These are phyloP conservation scores for Bremia lactucae DNA, from an alignment of 352 stramenopile genomes.

Conservation along the genomic window DNA sequence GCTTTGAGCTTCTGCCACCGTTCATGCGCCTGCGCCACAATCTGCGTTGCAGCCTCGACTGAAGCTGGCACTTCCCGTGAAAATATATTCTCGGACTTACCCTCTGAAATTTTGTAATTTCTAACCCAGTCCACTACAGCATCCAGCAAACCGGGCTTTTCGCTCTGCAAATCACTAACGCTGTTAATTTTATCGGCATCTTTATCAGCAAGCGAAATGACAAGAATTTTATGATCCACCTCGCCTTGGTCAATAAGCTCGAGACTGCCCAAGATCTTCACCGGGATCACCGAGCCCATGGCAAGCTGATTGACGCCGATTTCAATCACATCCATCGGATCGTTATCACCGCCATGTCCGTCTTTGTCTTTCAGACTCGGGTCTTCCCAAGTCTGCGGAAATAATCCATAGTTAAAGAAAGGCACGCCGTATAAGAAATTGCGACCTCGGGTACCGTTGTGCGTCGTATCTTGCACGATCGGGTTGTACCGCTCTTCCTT, in stretches of 20 bases:
- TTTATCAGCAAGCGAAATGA: slow-evolving; percentile 84
- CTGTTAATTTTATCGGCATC: slow-evolving; percentile 78
- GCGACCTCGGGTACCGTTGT: slow-evolving; percentile 89
- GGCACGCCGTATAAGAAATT: slow-evolving; percentile 94
- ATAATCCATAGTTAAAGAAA: slow-evolving; percentile 98
- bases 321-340: slow-evolving; percentile 99
- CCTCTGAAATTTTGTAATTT: slow-evolving; percentile 97
- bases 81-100: slow-evolving; percentile 91
- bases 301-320: slow-evolving; percentile 84
- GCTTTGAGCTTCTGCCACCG: slow-evolving; percentile 63
- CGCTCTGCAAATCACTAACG: slow-evolving; percentile 83
- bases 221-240: slow-evolving; percentile 98
- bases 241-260: slow-evolving; percentile 98
- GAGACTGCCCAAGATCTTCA: slow-evolving; percentile 95
- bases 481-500: slow-evolving; percentile 91
- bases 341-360: slow-evolving; percentile 95
- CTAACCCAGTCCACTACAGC: slow-evolving; percentile 93
- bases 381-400: slow-evolving; percentile 99
- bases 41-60: slow-evolving; percentile 41
- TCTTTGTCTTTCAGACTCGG: slow-evolving; percentile 72
- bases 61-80: slow-evolving; percentile 61
- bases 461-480: slow-evolving; percentile 98
- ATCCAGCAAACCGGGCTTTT: slow-evolving; percentile 88
- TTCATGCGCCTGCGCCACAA: slow-evolving; percentile 55
- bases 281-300: slow-evolving; percentile 93